Conservation (phyloP, 108 stramenopile genomes). For the Conticribra weissflogii region DNA sequence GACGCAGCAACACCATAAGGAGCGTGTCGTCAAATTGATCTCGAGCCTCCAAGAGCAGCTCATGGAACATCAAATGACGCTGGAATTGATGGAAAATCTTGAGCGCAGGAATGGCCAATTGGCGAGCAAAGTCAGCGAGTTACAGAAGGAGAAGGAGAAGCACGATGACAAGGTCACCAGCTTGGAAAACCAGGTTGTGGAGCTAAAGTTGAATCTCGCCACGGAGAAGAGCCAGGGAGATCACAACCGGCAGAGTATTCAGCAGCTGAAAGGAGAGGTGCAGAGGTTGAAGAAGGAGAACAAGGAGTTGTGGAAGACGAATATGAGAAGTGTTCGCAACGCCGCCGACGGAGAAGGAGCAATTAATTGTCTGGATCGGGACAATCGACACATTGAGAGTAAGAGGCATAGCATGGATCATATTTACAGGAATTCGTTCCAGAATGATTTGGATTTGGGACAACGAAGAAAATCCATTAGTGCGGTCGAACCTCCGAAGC, state of each 20-base stretch:
- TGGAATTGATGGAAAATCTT: not conserved
- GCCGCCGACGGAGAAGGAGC: too few relatives aligned
- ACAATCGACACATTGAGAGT: too few relatives aligned
- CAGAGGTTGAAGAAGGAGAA: conserved; percentile 5
- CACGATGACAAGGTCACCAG: not conserved
- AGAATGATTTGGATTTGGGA: too few relatives aligned
- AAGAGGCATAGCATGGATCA: too few relatives aligned
- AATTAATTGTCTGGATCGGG: too few relatives aligned
- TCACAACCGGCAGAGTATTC: not conserved
- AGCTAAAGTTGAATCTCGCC: conserved; percentile 4
- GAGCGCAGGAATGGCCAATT: not conserved
- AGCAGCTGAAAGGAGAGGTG: not conserved
- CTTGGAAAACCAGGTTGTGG: conserved; percentile 5
- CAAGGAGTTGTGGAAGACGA: not conserved
- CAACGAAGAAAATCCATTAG: too few relatives aligned
- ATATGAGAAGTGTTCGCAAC: too few relatives aligned
- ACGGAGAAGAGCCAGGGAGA: conserved; percentile 10
- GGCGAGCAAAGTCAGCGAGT: not conserved
- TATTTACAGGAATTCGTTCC: too few relatives aligned
- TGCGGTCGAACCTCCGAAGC: too few relatives aligned
- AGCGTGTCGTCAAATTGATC: conserved; percentile 1
- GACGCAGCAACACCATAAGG: conserved; percentile 3
- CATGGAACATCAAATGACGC: conserved; percentile 4
- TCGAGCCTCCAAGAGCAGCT: conserved; percentile 8
- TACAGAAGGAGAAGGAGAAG: not conserved